phyloP scores from a whole-genome alignment of 1,139 yeast species.

The Kodamaea sp. region DNA sequence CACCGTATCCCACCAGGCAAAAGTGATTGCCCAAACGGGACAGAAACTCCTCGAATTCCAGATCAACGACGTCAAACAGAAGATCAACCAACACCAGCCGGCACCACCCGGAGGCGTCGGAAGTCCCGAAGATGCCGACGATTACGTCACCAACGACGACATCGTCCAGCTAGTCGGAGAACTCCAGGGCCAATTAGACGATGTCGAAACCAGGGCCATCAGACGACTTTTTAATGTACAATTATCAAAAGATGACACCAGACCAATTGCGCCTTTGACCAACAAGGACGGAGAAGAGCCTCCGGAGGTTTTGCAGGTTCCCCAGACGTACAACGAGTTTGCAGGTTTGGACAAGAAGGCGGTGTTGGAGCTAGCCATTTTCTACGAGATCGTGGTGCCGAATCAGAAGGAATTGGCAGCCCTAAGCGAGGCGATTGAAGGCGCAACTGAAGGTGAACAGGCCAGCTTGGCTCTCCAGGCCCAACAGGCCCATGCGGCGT shows the following conservation, averaged over 20 bases:
- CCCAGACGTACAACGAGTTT: constrained; percentile 59
- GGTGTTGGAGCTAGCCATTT: constrained; percentile 58
- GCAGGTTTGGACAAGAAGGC: constrained; percentile 41
- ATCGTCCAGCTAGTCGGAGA: constrained; percentile 74
- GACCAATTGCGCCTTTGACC: constrained; percentile 14
- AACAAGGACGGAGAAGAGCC: constrained; percentile 65
- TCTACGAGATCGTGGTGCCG: constrained; percentile 67
- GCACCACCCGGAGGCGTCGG: constrained; percentile 1
- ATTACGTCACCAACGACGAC: constrained; percentile 78
- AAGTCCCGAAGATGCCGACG: constrained; percentile 47
- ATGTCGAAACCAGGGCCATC: constrained; percentile 64
- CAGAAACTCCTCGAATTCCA: constrained; percentile 72
- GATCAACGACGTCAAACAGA: constrained; percentile 47
- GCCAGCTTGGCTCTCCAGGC: constrained; percentile 26
- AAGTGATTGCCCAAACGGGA: constrained; percentile 61
- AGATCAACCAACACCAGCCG: constrained; percentile 35
- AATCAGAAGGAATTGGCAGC: constrained; percentile 49
- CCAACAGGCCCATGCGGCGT: constrained; percentile 36
- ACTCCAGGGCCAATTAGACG: constrained; percentile 81
- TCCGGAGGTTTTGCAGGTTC: constrained; percentile 48
- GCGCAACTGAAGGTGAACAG: constrained; percentile 35
- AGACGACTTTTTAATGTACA: constrained; percentile 55
- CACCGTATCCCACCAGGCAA: constrained; percentile 50
- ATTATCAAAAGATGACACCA: constrained; percentile 11
- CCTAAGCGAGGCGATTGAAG: too few species aligned